phyloP scores from a whole-genome alignment of 805 yeast genomes.

The Cyberlindnera samutprakarnensis region DNA sequence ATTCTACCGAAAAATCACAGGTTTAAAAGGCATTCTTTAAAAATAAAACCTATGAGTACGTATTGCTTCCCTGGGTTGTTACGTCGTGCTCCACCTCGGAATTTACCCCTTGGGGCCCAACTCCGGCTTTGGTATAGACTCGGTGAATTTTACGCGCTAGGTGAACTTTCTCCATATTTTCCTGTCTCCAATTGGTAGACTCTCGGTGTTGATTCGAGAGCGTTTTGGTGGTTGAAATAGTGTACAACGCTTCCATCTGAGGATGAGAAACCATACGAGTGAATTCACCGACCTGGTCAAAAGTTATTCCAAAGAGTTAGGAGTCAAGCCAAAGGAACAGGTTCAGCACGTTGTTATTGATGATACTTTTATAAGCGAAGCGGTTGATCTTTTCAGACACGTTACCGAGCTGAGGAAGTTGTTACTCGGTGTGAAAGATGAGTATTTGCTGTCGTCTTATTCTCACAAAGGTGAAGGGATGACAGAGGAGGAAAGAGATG shows the following conservation, averaged over 20 bases:
- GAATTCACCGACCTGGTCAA: slow-evolving; percentile 1
- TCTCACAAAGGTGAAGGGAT: slow-evolving; percentile 20
- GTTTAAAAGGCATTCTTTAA: too few species aligned
- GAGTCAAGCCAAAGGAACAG: not conserved
- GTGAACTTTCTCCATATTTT: too few species aligned
- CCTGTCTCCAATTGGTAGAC: too few species aligned
- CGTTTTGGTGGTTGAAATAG: too few species aligned
- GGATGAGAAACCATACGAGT: slow-evolving; percentile 1
- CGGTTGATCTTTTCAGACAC: slow-evolving; percentile 17
- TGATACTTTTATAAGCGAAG: slow-evolving; percentile 18
- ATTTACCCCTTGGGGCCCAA: too few species aligned
- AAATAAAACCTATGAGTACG: too few species aligned
- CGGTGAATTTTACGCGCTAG: too few species aligned
- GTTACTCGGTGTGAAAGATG: slow-evolving; percentile 18
- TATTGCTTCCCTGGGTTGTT: too few species aligned
- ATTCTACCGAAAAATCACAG: too few species aligned
- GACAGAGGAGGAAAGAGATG: slow-evolving; percentile 42
- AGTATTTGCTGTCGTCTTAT: slow-evolving; percentile 19
- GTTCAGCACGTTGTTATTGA: slow-evolving; percentile 2
- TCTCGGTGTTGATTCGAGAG: too few species aligned
- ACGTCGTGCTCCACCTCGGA: too few species aligned
- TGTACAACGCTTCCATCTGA: not conserved
- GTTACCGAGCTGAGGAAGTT: slow-evolving; percentile 24
- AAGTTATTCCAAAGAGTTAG: not conserved
- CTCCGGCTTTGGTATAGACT: too few species aligned